Base-by-base conservation (phyloP, 306 rosid genomes). In the Myrica gale region DNA sequence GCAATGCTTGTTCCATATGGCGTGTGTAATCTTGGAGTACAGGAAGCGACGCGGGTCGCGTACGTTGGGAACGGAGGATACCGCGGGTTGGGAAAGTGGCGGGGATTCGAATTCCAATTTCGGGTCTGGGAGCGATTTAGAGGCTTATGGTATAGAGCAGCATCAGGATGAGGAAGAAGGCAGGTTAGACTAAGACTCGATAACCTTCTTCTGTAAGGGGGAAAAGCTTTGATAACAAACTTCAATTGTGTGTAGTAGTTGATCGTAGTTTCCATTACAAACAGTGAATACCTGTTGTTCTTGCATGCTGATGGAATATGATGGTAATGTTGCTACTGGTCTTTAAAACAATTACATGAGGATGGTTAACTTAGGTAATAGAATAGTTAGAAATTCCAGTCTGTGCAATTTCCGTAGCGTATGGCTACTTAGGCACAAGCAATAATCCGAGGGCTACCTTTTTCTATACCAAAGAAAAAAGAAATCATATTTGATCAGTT, bases 1-100 rank as follows among this genome's bases (percentile, higher is more conserved):
- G 73, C 93, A 88, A 13, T 88, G 92, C 21, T 26, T 75, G 42
- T 55, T 89, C 79, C 99, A 90, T 54, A 75, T 87, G 69, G 78
- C 81, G 20, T 88, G 93, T 65, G 97, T 90, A 3, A 74, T 87
- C 65, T 66, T 68, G 0, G 88, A 85, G 82, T 89, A 78, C 68
- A 82, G 80, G 68, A 84, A 76, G 32, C 82, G 90, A 39, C 74
- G 43, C 16, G 73, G 17, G 52, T 69, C 55, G 8, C 79, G 81
- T 70, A 63, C 75, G 41, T 46, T 67, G 13, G 32, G 8, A 0
- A 71, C 17, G 58, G 89, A 81, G 53, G 80, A 45, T 2, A 58
- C 10, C 39, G 39, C 53, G 6, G 54, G 23, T 17, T 80, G 85
- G 89, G 90, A 80, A 77, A 79, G 76, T 74, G 74, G 77, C 12